Conservation (phyloP, 495 filamentous ascomycete species). For the Annulohypoxylon moriforme region DNA sequence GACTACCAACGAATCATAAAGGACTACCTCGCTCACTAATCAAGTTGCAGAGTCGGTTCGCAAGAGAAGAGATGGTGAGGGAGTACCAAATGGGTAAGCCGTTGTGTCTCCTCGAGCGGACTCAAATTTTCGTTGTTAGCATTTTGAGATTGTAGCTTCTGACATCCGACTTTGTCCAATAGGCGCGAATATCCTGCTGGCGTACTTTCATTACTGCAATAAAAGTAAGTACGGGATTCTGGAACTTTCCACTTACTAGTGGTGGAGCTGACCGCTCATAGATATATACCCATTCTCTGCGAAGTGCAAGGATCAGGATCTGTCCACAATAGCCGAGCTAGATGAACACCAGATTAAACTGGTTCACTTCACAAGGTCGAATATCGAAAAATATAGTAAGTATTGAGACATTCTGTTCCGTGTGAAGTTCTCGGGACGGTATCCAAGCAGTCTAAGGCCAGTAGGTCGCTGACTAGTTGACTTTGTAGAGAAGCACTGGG, state of each 20-base stretch:
- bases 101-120: constrained; percentile 9
- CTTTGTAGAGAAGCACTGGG: constrained; percentile 55
- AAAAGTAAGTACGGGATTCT: constrained; percentile 53
- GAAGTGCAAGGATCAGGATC: constrained; percentile 61
- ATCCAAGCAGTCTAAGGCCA: background rate
- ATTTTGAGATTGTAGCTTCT: constrained; percentile 18
- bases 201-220: constrained; percentile 70
- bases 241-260: constrained; percentile 7
- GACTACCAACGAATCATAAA: background rate
- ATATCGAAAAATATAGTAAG: constrained; percentile 58
- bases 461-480: constrained; percentile 30
- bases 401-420: background rate
- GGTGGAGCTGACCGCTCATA: constrained; percentile 36
- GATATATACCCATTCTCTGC: constrained; percentile 60
- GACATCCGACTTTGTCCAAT: constrained; percentile 25
- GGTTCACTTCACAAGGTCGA: constrained; percentile 52
- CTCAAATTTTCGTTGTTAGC: constrained; percentile 3
- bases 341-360: constrained; percentile 54
- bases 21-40: constrained; percentile 37
- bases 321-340: constrained; percentile 58
- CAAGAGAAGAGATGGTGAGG: constrained; percentile 61
- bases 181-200: constrained; percentile 68
- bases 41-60: constrained; percentile 57
- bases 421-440: background rate
- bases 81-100: constrained; percentile 63